phyloP scores from a whole-genome alignment of 2,329 filamentous ascomycete genomes.

The Monilinia polystroma region DNA sequence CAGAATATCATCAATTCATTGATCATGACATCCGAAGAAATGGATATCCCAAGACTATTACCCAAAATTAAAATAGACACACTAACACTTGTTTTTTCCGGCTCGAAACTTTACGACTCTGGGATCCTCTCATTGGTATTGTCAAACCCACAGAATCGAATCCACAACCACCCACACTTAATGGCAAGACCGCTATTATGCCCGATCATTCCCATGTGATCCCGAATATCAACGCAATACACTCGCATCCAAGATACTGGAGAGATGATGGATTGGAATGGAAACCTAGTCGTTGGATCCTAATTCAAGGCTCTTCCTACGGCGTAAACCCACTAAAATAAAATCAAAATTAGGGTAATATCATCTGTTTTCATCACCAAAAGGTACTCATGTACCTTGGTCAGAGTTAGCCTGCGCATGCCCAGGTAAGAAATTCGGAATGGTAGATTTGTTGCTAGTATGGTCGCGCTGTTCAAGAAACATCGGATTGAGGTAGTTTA shows the following conservation, averaged over 20 bases:
- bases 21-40: conserved; percentile 23
- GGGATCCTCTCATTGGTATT: too few species aligned
- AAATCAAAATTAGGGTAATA: not conserved
- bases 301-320: not conserved
- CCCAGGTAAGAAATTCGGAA: conserved; percentile 28
- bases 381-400: conserved; percentile 27
- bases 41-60: conserved; percentile 40
- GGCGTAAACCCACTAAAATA: too few species aligned
- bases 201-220: not conserved
- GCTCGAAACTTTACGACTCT: too few species aligned
- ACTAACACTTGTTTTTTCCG: too few species aligned
- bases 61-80: too few species aligned
- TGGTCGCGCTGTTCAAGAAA: not conserved
- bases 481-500: not conserved
- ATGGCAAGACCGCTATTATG: not conserved
- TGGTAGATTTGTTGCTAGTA: conserved; percentile 26
- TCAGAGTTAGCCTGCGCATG: conserved; percentile 25
- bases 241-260: conserved; percentile 1
- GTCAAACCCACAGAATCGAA: too few species aligned
- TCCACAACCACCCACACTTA: conserved; percentile 22
- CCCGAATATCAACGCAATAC: not conserved
- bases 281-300: not conserved
- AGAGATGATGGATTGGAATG: not conserved
- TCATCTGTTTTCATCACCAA: conserved; percentile 11
- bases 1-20: conserved; percentile 1